Conservation (phyloP, 164 flowering plant species). For the Tinospora cordifolia region DNA sequence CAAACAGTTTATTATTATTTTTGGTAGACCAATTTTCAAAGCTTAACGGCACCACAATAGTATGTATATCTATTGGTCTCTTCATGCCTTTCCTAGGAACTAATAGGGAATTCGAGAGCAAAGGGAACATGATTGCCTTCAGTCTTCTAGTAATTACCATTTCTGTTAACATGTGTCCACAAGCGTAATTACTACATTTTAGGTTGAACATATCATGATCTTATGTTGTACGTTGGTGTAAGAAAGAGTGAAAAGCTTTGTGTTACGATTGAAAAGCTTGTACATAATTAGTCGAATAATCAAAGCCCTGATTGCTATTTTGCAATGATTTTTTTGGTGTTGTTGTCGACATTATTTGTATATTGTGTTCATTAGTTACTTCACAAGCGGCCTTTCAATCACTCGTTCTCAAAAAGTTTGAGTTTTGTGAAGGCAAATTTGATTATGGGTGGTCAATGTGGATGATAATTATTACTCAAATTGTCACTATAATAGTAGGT, state of each 20-base stretch:
- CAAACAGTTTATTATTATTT: too few species aligned
- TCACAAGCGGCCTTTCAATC: neutral
- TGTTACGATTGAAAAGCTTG: neutral
- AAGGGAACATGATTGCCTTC: neutral
- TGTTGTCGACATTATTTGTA: neutral
- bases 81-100: neutral
- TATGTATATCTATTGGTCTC: constrained; percentile 6
- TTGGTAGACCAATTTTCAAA: constrained; percentile 17
- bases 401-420: neutral
- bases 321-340: neutral
- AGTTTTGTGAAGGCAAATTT: neutral
- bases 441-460: neutral
- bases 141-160: neutral
- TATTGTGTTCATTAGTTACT: neutral
- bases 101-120: neutral
- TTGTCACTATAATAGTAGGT: neutral
- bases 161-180: neutral
- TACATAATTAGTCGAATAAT: neutral
- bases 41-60: constrained; percentile 8
- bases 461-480: neutral
- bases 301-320: neutral
- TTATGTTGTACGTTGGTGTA: neutral
- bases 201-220: neutral
- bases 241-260: neutral
- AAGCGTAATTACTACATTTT: neutral